Percentiles rank a stretch among this genome's conserved stretches.
Conservation (phyloP, 2,329 filamentous ascomycete genomes). For the Chrysosporium keratinophilum region DNA sequence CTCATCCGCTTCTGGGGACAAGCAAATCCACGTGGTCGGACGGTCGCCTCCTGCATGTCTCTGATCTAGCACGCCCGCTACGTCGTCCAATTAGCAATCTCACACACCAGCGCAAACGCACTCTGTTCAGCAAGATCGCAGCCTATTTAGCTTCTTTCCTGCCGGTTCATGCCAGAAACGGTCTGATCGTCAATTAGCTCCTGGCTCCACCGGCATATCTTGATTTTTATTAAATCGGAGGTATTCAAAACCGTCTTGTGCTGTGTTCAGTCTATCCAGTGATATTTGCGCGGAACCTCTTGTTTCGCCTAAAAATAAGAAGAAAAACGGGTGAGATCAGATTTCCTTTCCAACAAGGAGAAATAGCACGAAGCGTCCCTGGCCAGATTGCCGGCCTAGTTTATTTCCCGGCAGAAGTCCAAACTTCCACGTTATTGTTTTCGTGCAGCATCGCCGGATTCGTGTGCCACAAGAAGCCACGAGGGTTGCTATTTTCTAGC, state of each 20-base stretch:
- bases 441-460: not conserved
- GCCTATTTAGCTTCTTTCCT: not conserved
- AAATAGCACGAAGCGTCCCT: too few relatives aligned
- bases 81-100: not conserved
- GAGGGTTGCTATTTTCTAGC: not conserved
- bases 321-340: not conserved
- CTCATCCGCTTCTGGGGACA: not conserved
- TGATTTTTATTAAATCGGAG: not conserved
- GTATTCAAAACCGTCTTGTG: not conserved
- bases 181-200: slow-evolving; percentile 7
- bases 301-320: slow-evolving; percentile 5
- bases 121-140: too few relatives aligned
- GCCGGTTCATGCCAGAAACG: slow-evolving; percentile 13
- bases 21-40: not conserved
- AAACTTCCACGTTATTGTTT: not conserved
- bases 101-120: too few relatives aligned
- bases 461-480: not conserved
- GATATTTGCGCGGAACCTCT: not conserved
- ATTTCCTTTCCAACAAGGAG: not conserved
- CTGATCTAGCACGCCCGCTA: not conserved
- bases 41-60: slow-evolving; percentile 9
- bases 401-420: not conserved
- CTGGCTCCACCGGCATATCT: slow-evolving; percentile 2
- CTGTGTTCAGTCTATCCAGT: not conserved
- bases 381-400: not conserved